Evolutionary conservation across 805 yeast species (phyloP).

Genomic region (Brettanomyces sp.): DNA sequence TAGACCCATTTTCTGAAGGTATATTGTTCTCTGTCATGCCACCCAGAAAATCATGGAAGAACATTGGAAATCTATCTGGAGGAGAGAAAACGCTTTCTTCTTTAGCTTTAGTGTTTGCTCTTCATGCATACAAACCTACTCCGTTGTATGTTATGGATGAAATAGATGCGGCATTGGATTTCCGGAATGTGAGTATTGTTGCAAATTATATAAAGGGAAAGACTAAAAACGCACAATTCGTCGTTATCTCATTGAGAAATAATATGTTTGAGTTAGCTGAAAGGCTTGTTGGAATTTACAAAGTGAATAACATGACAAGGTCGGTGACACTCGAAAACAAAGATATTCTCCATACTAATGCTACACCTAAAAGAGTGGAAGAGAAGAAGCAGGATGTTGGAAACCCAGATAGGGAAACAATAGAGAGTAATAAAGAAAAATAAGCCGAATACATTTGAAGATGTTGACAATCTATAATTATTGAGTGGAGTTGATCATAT

Average conservation of each 20-base stretch:
- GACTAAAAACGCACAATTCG: constrained; percentile 92
- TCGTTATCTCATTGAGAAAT: constrained; percentile 89
- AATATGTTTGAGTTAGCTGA: constrained; percentile 97
- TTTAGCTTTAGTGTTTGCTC: constrained; percentile 84
- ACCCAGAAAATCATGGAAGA: constrained; percentile 96
- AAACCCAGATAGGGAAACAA: too few relatives aligned
- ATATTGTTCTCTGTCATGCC: constrained; percentile 97
- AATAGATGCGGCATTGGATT: constrained; percentile 97
- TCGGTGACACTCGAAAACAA: constrained; percentile 71
- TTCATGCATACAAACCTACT: constrained; percentile 92
- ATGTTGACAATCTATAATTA: constrained; percentile 4
- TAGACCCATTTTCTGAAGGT: constrained; percentile 98
- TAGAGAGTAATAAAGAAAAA: too few relatives aligned
- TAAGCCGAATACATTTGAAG: not conserved
- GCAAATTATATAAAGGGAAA: constrained; percentile 95
- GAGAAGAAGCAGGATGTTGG: not conserved
- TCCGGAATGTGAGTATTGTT: constrained; percentile 92
- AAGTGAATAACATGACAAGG: constrained; percentile 81
- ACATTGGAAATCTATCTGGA: constrained; percentile 89
- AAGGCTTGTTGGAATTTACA: constrained; percentile 91
- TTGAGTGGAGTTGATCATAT: too few relatives aligned
- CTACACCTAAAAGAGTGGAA: not conserved
- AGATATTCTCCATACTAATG: constrained; percentile 25
- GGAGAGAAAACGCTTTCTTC: constrained; percentile 97
- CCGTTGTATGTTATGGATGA: constrained; percentile 97